Evolutionary conservation across 345 rosid genomes (phyloP), one percentile per base, ranked within the genome.

Genomic region (Streptanthus diversifolius): DNA sequence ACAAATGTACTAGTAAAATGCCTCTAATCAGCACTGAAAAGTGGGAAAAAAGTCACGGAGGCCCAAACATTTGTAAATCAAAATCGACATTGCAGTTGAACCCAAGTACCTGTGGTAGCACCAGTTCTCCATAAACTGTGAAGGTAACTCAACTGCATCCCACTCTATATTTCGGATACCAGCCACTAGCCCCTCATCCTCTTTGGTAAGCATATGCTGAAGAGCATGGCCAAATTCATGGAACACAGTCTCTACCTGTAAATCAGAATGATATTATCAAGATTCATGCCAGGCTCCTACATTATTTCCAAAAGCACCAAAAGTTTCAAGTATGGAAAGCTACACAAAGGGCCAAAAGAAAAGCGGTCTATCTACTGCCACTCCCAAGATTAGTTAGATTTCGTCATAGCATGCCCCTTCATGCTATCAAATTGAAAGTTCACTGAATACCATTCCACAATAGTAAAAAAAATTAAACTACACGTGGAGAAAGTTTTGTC

Each of bases 71-170:
- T 18, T 72, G 25, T 30, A 17, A 18, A 54, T 7, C 15, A n/a
- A 51, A 39, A 10, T 54, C 1, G 19, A 15, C 14, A 68, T 24
- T 48, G 63, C 47, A 61, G 33, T 24, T 37, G 65, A 62, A 35
- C 37, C 58, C 49, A 52, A 41, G 43, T 66, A 93, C 98, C 95
- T 88, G 80, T 89, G 98, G 82, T 91, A 93, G 84, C 98, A 93
- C 98, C 98, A 93, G 79, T 93, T 93, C 81, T 93, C 97, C 98
- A 93, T 93, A 79, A 93, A 93, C 72, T 93, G 98, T 12, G 98
- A 93, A 48, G 97, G 97, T 77, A 93, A 80, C 77, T 93, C 98
- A 76, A 93, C 91, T 70, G 98, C 98, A 83, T 93, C 98, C 98
- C 97, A 91, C 77, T 93, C 96, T 22, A 93, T 81, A 66, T 91